Conservation (phyloP, 495 filamentous ascomycete species). For the Apiosordaria backusii region DNA sequence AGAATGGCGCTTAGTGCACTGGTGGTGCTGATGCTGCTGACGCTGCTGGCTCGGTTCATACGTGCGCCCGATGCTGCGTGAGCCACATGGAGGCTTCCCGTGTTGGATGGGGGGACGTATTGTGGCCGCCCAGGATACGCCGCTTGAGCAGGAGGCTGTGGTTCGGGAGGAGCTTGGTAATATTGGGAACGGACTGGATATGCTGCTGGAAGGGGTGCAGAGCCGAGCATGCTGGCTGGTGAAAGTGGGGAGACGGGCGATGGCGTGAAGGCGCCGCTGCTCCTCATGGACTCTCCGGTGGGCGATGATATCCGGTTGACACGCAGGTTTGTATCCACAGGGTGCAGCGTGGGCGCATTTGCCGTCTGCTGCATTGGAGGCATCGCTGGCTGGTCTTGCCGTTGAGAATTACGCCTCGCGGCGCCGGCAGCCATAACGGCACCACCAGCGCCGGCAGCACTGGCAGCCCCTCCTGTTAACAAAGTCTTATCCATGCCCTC, state of each 20-base stretch:
- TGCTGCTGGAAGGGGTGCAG: background rate
- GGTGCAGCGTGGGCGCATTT: background rate
- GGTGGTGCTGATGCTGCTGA: conserved; percentile 14
- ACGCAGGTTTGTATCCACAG: background rate
- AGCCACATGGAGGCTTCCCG: conserved; percentile 1
- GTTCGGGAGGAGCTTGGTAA: background rate
- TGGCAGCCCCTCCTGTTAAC: background rate
- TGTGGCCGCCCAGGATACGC: background rate
- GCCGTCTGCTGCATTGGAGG: conserved; percentile 14
- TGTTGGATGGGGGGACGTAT: conserved; percentile 6
- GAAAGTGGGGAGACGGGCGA: conserved; percentile 18
- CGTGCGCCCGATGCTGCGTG: conserved; percentile 6
- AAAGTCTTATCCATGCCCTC: conserved; percentile 16
- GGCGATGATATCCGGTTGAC: conserved; percentile 9
- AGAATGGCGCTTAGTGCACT: conserved; percentile 16
- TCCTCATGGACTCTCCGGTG: conserved; percentile 8
- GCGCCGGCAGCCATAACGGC: background rate
- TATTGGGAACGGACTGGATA: background rate
- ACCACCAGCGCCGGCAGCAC: background rate
- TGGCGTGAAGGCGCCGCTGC: conserved; percentile 11
- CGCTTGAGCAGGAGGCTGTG: background rate
- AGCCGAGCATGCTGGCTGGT: conserved; percentile 4
- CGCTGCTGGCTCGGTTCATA: conserved; percentile 10
- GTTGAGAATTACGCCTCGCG: background rate
- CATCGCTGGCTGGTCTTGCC: conserved; percentile 1